phyloP scores from a whole-genome alignment of 306 rosid genomes.

The Lablab purpureus region DNA sequence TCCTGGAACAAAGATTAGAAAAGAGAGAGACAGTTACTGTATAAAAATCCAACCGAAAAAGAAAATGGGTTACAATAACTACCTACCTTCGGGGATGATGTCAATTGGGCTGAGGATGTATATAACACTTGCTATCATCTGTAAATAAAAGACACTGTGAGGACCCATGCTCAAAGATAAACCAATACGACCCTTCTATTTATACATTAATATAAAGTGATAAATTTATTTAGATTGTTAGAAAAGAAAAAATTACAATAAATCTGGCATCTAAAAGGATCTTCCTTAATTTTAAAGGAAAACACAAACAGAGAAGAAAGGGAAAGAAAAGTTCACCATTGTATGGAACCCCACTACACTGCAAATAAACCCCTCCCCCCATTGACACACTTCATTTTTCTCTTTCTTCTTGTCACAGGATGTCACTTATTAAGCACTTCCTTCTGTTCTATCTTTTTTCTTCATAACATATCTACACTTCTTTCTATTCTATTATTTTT shows the following conservation, averaged over 20 bases:
- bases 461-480: too few species aligned
- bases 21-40: not conserved
- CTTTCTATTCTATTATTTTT: too few species aligned
- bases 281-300: not conserved
- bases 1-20: conserved; percentile 54
- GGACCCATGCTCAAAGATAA: conserved; percentile 2
- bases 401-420: not conserved
- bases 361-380: too few species aligned
- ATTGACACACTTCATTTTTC: not conserved
- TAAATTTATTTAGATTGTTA: not conserved
- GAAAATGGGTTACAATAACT: not conserved
- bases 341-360: too few species aligned
- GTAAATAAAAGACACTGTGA: conserved; percentile 43
- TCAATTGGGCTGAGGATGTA: conserved; percentile 88
- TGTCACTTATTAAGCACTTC: not conserved
- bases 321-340: too few species aligned
- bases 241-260: not conserved
- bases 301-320: not conserved
- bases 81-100: conserved; percentile 89
- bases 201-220: not conserved
- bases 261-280: not conserved
- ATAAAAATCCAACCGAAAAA: conserved; percentile 30
- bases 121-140: conserved; percentile 66
- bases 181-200: not conserved
- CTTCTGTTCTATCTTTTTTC: not conserved